phyloP scores from a whole-genome alignment of 202 grass and related monocot species.

The Carex arenaria region DNA sequence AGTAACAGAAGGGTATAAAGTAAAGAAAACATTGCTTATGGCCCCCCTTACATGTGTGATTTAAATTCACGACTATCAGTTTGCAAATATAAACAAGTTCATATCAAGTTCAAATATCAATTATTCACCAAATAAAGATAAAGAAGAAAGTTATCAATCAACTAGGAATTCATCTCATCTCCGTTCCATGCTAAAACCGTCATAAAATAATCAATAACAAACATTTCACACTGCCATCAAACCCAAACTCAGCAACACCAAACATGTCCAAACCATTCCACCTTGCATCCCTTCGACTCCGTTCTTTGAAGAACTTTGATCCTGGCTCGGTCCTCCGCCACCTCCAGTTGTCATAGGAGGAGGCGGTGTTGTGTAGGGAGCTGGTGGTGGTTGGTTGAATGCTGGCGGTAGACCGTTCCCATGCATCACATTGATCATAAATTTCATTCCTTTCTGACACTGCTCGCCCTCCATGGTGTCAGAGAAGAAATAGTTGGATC shows the following conservation, averaged over 20 bases:
- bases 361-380: slow-evolving; percentile 25
- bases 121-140: not conserved
- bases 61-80: not conserved
- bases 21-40: not conserved
- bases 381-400: slow-evolving; percentile 36
- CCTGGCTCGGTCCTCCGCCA: not conserved
- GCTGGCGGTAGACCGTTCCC: slow-evolving; percentile 53
- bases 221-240: not conserved
- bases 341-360: slow-evolving; percentile 15
- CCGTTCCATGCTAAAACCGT: not conserved
- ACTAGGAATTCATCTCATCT: slow-evolving; percentile 10
- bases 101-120: not conserved
- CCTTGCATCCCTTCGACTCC: not conserved
- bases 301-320: not conserved
- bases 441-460: slow-evolving; percentile 76
- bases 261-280: not conserved
- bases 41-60: not conserved
- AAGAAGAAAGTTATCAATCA: not conserved
- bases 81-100: not conserved
- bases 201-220: slow-evolving; percentile 4
- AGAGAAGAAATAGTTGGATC: slow-evolving; percentile 76
- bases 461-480: slow-evolving; percentile 42
- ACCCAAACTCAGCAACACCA: slow-evolving; percentile 13
- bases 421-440: slow-evolving; percentile 57
- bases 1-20: not conserved